Base-by-base conservation (phyloP, 805 yeast genomes). In the Suhomyces pyralidae region DNA sequence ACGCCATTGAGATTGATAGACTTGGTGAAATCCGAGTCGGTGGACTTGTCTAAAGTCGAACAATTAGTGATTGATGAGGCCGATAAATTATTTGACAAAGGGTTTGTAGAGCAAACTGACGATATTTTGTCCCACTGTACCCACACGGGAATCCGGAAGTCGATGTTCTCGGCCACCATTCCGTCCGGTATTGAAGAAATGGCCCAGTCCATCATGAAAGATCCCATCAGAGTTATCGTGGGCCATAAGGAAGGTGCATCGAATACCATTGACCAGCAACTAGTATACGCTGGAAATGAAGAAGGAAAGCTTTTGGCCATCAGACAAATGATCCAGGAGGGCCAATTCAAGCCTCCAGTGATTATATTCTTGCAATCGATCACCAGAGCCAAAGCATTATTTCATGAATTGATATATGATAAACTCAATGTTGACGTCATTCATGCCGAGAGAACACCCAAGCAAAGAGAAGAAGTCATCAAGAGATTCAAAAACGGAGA, bases 171-270 rank as follows among this genome's bases (percentile, higher is more conserved):
- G 8, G 99, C 99, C 7, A 94, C 99, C 0, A 86, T 94, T 54
- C 97, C 98, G 1, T 88, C 97, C 1, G 84, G 86, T 51, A 96
- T 93, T 20, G 99, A 93, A 71, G 92, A 88, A 61, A 77, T 91
- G 61, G 97, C 97, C 3, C 78, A 82, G 36, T 78, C 87, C 25
- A 88, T 94, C 47, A 93, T 93, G 98, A 68, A 77, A 20, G 89
- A 88, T 55, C 92, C 96, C 7, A 77, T 93, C 24, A 82, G 98
- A 65, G 82, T 94, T 40, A 87, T 94, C 54, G 86, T 93, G 60
- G 97, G 97, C 9, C 92, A 85, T 62, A 92, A 92, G 64, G 97
- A 93, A 68, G 96, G 96, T 15, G 99, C 99, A 0, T 86, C 90
- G 55, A 69, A 79, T 7, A 82, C 83, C 48, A 91, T 93, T 59